Evolutionary conservation across 2,329 filamentous ascomycete species (phyloP), one percentile per base, ranked within the genome.

Genomic region (Taxawa tesnikishii): DNA sequence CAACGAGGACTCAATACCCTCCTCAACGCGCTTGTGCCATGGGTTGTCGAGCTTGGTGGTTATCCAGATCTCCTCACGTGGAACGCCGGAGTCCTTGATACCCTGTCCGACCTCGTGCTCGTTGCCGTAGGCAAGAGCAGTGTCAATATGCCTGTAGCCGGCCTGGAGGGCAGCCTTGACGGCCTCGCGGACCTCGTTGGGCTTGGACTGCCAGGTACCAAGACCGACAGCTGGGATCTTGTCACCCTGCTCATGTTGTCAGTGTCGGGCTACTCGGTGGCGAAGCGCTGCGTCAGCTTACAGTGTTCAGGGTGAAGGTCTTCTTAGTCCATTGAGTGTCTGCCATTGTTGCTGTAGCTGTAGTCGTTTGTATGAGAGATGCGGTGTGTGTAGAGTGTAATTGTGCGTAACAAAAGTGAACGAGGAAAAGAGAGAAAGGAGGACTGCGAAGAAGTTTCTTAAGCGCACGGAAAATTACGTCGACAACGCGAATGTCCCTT

Each of bases 11-110:
- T 70, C 63, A 34, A 82, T 62, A 15, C 68, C 77, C 49, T 77
- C 70, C 24, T 65, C 58, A 16, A 78, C 77, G 39, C 71, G 67
- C 59, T 79, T 74, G 60, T 85, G 80, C 70, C 76, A 80, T 31
- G 77, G 69, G 67, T 87, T 85, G 65, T 83, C 73, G 33, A 88
- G 72, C 68, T 90, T 92, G 46, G 81, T 84, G 32, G 83, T 88
- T 39, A 87, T 64, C 63, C 70, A 85, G 46, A 85, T 73, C 54
- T 76, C 61, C 43, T 74, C 68, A 21, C 80, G 70, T 4, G 77
- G 70, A 2, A 83, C 58, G 31, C 70, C 70, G 15, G 69, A 68
- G 31, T 73, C 67, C 53, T 75, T 75, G 62, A 85, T 83, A 31
- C 78, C 80, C 19, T 63, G 60, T 37, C 80, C 81, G 15, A 85